phyloP scores from a whole-genome alignment of 495 filamentous ascomycete species.

The Annulohypoxylon nitens region DNA sequence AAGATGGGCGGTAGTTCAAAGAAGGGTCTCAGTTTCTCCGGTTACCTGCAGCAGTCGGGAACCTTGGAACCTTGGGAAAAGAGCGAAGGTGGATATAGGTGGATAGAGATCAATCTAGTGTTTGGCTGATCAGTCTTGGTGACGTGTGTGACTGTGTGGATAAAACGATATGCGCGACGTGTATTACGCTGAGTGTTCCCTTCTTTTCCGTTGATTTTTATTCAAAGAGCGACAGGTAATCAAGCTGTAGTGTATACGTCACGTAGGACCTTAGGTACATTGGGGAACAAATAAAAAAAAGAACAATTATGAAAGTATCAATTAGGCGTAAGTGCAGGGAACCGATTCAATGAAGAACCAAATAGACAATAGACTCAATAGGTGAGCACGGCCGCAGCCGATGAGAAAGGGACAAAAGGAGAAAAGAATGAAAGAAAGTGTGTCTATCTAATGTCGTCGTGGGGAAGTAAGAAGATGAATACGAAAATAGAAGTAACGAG shows the following conservation, averaged over 20 bases:
- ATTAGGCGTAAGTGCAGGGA: slow-evolving; percentile 1
- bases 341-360: slow-evolving; percentile 1
- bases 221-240: slow-evolving; percentile 43
- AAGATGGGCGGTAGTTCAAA: slow-evolving; percentile 34
- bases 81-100: slow-evolving; percentile 17
- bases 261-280: slow-evolving; percentile 4
- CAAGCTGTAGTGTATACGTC: not conserved
- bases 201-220: slow-evolving; percentile 13
- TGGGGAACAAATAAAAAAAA: slow-evolving; percentile 16
- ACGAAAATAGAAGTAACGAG: slow-evolving; percentile 21
- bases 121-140: slow-evolving; percentile 39
- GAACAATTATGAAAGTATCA: slow-evolving; percentile 13
- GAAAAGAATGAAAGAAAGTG: slow-evolving; percentile 40
- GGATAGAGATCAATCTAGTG: slow-evolving; percentile 22
- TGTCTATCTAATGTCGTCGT: not conserved
- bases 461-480: slow-evolving; percentile 21
- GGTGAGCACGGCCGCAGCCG: slow-evolving; percentile 21
- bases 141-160: slow-evolving; percentile 38
- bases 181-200: slow-evolving; percentile 36
- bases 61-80: slow-evolving; percentile 8
- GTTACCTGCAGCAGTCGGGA: slow-evolving; percentile 39
- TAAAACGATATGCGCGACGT: slow-evolving; percentile 39
- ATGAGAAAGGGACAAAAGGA: slow-evolving; percentile 32
- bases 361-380: not conserved
- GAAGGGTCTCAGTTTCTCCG: slow-evolving; percentile 38